phyloP scores from a whole-genome alignment of 495 filamentous ascomycete genomes.

The Aspergillus funiculosus region DNA sequence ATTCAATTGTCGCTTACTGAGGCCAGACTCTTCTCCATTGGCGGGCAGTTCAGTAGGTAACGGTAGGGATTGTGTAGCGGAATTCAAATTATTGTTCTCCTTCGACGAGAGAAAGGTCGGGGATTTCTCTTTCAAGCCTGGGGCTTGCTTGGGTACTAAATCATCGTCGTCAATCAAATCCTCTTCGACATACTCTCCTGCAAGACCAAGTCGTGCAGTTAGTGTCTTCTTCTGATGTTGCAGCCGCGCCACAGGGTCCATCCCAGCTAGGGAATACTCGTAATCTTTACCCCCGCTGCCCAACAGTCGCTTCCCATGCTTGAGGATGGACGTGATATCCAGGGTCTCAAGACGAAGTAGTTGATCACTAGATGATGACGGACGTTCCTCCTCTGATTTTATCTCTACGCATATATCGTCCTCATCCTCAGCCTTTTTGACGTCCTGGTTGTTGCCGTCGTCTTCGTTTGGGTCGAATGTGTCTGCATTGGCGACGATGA shows the following conservation, averaged over 20 bases:
- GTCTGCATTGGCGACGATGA: constrained; percentile 85
- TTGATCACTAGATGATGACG: constrained; percentile 36
- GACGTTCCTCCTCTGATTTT: constrained; percentile 40
- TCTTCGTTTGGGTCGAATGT: constrained; percentile 79
- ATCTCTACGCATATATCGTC: constrained; percentile 44
- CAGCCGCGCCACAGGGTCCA: constrained; percentile 75
- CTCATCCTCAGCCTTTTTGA: constrained; percentile 50
- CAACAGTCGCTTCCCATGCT: constrained; percentile 72
- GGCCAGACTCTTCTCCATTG: constrained; percentile 57
- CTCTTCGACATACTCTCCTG: constrained; percentile 79
- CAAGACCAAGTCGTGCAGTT: constrained; percentile 72
- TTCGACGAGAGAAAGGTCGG: constrained; percentile 20
- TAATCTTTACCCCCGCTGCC: constrained; percentile 78
- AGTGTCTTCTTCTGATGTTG: constrained; percentile 85
- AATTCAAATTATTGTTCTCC: constrained; percentile 43
- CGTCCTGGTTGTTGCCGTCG: constrained; percentile 44
- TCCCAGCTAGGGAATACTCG: constrained; percentile 69
- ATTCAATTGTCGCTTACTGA: constrained; percentile 90
- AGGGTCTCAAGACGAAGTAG: constrained; percentile 67
- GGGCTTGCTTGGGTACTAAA: constrained; percentile 42
- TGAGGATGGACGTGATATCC: constrained; percentile 72
- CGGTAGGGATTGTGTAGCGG: constrained; percentile 36
- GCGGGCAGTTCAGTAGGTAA: constrained; percentile 48
- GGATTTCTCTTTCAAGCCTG: constrained; percentile 44
- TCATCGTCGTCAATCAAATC: constrained; percentile 66